These are phyloP conservation scores for Ascochyta pisi DNA, from an alignment of 2,329 filamentous ascomycete genomes.

Conservation along the genomic window DNA sequence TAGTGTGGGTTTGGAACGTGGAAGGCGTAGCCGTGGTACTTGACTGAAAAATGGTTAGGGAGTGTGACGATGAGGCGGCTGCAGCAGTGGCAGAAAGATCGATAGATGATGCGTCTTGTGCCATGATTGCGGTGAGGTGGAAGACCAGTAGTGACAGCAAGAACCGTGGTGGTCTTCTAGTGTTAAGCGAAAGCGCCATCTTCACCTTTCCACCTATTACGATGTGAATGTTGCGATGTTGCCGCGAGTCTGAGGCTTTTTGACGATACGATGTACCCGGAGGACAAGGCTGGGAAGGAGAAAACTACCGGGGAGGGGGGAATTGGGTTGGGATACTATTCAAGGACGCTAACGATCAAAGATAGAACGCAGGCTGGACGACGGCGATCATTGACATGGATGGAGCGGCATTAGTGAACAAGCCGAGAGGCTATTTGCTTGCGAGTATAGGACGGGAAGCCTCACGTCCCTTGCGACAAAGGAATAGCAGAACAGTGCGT, in stretches of 20 bases:
- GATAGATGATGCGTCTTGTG: constrained; percentile 1
- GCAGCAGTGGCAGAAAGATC: background rate
- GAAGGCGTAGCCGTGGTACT: constrained; percentile 23
- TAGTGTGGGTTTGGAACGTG: constrained; percentile 36
- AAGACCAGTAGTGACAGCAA: background rate
- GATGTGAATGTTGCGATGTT: background rate
- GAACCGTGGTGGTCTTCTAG: background rate
- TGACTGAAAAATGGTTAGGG: background rate
- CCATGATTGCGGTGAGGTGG: background rate
- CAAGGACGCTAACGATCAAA: constrained; percentile 8
- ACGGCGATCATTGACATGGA: constrained; percentile 6
- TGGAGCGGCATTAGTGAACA: constrained; percentile 17
- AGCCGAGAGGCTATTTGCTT: constrained; percentile 13
- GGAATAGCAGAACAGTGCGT: constrained; percentile 8
- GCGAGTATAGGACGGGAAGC: background rate
- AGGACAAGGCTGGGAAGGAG: background rate
- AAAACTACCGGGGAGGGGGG: background rate
- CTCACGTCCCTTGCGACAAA: constrained; percentile 13
- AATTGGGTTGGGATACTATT: background rate
- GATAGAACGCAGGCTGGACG: constrained; percentile 2
- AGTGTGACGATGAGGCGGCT: background rate
- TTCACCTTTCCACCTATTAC: background rate
- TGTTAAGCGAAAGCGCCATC: background rate
- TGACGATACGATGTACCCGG: background rate
- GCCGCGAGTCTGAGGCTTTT: background rate